Percentiles rank a stretch among this genome's conserved stretches.
These are phyloP conservation scores for Gliomastix tumulicola DNA, from an alignment of 2,329 filamentous ascomycete genomes.

Conservation along the genomic window DNA sequence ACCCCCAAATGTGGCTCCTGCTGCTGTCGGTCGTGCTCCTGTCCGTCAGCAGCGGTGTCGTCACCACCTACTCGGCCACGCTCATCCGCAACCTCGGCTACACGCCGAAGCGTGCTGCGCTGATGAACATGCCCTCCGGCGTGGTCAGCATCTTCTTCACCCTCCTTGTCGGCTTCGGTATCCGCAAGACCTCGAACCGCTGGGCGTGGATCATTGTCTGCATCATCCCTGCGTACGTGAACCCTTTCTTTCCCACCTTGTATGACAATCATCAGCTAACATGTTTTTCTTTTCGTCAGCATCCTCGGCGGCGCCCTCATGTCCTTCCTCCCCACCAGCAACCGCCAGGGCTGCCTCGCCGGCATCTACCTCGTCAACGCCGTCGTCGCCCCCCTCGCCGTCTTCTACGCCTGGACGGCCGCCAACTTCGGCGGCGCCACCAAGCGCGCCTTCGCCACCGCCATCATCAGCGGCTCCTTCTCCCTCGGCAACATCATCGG, in stretches of 20 bases:
- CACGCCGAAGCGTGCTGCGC: constrained; percentile 32
- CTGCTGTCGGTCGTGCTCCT: constrained; percentile 38
- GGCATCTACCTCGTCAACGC: constrained; percentile 45
- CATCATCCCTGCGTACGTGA: constrained; percentile 36
- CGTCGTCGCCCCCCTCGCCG: constrained; percentile 34
- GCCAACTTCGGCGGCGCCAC: constrained; percentile 45
- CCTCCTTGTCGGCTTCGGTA: constrained; percentile 37
- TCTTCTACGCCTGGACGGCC: constrained; percentile 41
- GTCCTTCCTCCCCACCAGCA: constrained; percentile 40
- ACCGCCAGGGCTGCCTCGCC: constrained; percentile 37
- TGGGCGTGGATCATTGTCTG: constrained; percentile 43
- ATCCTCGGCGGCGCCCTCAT: constrained; percentile 43
- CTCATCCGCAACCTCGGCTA: constrained; percentile 42
- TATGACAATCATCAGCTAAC: background rate
- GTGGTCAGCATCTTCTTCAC: constrained; percentile 45
- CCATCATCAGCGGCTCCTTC: constrained; percentile 41
- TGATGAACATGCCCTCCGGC: constrained; percentile 49
- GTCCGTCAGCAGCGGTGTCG: constrained; percentile 44
- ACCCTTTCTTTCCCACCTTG: background rate
- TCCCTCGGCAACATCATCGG: constrained; percentile 50
- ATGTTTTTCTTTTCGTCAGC: constrained; percentile 9
- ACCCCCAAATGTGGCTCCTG: constrained; percentile 45
- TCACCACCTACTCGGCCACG: constrained; percentile 48
- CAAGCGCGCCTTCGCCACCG: constrained; percentile 42
- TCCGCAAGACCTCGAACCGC: constrained; percentile 37